A percentile compares a stretch with the other conserved stretches of the same genome.
Evolutionary conservation across 345 rosid species (phyloP).

Genomic region (Mallotus nudiflorus): DNA sequence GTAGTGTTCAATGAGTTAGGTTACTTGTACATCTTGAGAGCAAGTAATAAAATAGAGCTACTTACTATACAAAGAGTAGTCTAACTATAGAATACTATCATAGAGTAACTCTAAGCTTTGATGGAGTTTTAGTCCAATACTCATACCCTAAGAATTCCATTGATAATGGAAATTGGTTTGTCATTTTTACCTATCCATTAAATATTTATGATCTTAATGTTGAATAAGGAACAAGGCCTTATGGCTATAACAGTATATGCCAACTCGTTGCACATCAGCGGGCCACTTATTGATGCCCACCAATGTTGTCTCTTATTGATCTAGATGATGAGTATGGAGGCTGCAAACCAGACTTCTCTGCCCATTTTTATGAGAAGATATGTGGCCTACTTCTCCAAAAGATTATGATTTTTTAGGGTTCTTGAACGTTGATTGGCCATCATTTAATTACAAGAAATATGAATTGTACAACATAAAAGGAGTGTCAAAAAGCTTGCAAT

Average conservation of each 20-base stretch:
- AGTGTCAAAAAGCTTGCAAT: conserved; percentile 37
- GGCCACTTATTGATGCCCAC: conserved; percentile 38
- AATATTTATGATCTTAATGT: conserved; percentile 23
- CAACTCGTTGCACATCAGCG: conserved; percentile 12
- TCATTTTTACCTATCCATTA: conserved; percentile 20
- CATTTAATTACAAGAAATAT: conserved; percentile 26
- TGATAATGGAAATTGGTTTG: conserved; percentile 20
- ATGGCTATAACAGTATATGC: conserved; percentile 44
- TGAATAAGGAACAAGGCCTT: conserved; percentile 29
- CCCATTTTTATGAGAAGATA: conserved; percentile 27
- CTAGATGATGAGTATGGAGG: conserved; percentile 32
- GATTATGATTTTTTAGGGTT: conserved; percentile 25
- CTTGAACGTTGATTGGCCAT: conserved; percentile 29
- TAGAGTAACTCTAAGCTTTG: conserved; percentile 37
- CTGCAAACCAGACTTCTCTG: conserved; percentile 31
- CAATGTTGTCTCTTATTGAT: conserved; percentile 25
- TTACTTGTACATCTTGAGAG: conserved; percentile 25
- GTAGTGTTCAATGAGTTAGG: conserved; percentile 31
- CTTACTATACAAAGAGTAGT: not conserved
- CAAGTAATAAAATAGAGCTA: not conserved
- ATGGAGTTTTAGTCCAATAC: conserved; percentile 37
- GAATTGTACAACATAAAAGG: conserved; percentile 13
- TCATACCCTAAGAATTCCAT: conserved; percentile 21
- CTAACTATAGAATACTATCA: conserved; percentile 14
- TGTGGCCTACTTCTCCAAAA: conserved; percentile 5